These are phyloP conservation scores for Stenogyne calaminthoides DNA, from an alignment of 305 asterid genomes.

Conservation along the genomic window DNA sequence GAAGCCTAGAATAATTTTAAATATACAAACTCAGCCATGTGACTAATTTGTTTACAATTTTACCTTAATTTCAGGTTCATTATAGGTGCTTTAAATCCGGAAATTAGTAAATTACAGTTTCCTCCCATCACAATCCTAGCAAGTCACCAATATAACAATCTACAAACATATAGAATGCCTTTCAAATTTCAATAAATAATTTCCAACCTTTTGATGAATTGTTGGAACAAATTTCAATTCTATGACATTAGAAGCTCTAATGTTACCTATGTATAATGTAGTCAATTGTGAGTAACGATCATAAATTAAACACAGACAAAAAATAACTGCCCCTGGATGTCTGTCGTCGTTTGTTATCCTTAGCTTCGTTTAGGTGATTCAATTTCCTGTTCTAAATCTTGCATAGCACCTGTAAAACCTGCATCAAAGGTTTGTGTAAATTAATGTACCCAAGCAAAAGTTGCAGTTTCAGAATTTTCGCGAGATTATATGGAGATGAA, in stretches of 20 bases:
- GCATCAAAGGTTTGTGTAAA: background rate
- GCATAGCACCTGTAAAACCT: background rate
- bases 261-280: background rate
- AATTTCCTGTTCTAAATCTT: background rate
- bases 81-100: background rate
- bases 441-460: background rate
- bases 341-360: background rate
- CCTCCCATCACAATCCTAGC: background rate
- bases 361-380: background rate
- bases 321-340: background rate
- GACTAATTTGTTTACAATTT: background rate
- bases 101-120: background rate
- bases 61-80: background rate
- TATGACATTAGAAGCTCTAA: background rate
- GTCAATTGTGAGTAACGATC: conserved; percentile 9
- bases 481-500: background rate
- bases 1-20: no score
- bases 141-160: background rate
- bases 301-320: background rate
- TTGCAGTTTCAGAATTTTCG: background rate
- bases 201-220: background rate
- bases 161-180: background rate
- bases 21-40: background rate
- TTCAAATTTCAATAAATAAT: no score
- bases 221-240: conserved; percentile 9